phyloP scores from a whole-genome alignment of 176 grass and related monocot genomes.

The Olyra latifolia region DNA sequence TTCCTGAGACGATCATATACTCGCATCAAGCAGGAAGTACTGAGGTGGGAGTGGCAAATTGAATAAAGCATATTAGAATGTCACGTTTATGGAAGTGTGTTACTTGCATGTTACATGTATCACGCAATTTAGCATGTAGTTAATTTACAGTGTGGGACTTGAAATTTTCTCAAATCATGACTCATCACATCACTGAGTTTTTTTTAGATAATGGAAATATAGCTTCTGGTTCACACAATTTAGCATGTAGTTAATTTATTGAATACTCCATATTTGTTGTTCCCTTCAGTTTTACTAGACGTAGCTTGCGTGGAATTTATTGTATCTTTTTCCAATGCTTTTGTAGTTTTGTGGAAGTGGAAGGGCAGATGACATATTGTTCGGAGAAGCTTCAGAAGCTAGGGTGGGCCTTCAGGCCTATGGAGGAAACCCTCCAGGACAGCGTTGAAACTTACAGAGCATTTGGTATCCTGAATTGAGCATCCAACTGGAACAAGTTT shows the following conservation, averaged over 20 bases:
- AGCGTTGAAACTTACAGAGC: conserved; percentile 50
- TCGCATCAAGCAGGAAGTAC: not conserved
- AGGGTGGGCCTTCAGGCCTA: conserved; percentile 43
- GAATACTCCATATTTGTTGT: not conserved
- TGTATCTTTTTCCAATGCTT: not conserved
- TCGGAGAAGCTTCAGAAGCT: conserved; percentile 45
- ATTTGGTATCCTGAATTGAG: conserved; percentile 35
- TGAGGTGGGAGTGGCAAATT: not conserved
- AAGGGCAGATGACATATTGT: not conserved
- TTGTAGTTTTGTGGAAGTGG: conserved; percentile 44
- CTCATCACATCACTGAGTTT: not conserved
- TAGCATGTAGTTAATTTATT: no score
- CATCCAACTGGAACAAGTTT: not conserved
- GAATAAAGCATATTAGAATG: not conserved
- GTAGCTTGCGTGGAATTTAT: not conserved
- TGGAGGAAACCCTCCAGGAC: conserved; percentile 39
- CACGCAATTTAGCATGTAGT: not conserved
- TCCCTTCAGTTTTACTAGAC: not conserved
- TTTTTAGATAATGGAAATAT: no score
- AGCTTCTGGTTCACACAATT: no score
- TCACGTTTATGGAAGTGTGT: not conserved
- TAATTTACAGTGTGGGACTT: not conserved
- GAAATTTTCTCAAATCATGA: not conserved
- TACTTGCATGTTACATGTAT: not conserved
- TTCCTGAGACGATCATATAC: not conserved